phyloP scores from a whole-genome alignment of 331 rosid genomes.

The Malus hybrid region DNA sequence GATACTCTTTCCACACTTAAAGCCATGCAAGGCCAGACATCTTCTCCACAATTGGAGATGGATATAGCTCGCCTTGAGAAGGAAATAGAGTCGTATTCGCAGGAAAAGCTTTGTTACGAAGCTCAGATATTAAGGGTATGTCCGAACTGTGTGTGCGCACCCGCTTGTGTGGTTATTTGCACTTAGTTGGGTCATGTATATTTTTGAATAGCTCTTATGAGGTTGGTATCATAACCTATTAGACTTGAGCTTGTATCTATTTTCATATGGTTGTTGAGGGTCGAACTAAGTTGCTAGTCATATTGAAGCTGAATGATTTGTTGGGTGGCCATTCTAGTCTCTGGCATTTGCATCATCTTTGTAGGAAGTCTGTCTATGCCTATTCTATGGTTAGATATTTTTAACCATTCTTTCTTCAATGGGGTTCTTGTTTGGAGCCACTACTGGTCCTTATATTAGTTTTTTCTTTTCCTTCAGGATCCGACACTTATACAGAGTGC shows the following conservation, averaged over 20 bases:
- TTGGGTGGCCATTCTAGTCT: neutral
- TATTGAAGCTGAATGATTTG: neutral
- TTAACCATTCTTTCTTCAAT: neutral
- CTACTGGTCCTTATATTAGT: neutral
- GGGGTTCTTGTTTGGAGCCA: neutral
- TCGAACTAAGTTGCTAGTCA: neutral
- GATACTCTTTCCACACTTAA: slow-evolving; percentile 77
- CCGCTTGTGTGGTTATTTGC: neutral
- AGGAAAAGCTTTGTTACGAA: slow-evolving; percentile 84
- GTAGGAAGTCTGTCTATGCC: neutral
- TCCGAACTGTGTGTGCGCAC: neutral
- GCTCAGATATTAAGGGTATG: slow-evolving; percentile 90
- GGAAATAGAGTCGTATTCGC: slow-evolving; percentile 71
- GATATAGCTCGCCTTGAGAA: slow-evolving; percentile 86
- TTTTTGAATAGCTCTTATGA: neutral
- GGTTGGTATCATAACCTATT: neutral
- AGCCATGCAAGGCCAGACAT: slow-evolving; percentile 59
- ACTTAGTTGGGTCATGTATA: neutral
- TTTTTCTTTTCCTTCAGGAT: slow-evolving; percentile 44
- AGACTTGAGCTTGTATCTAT: neutral
- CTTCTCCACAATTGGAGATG: slow-evolving; percentile 47
- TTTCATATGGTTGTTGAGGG: neutral
- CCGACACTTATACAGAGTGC: slow-evolving; percentile 72
- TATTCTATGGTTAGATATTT: neutral
- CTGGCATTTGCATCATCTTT: neutral